A percentile compares a stretch with the other conserved stretches of the same genome.
phyloP scores from a whole-genome alignment of 2,329 filamentous ascomycete genomes.

The Scleromitrula shiraiana region DNA sequence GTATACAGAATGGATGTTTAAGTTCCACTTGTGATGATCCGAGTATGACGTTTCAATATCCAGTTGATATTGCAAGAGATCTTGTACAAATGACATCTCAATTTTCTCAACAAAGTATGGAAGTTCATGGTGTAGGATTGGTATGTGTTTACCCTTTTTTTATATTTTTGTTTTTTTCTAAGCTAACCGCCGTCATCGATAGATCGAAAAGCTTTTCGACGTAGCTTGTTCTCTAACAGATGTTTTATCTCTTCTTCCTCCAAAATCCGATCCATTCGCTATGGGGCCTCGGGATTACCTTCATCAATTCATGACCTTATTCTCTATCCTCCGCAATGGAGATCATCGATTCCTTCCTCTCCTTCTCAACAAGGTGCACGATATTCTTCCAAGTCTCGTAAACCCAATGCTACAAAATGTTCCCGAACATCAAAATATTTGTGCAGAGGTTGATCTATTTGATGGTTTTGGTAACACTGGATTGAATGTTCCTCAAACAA shows the following conservation, averaged over 20 bases:
- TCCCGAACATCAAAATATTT: conserved; percentile 41
- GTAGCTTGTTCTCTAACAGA: conserved; percentile 67
- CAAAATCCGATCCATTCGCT: conserved; percentile 53
- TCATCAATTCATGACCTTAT: conserved; percentile 57
- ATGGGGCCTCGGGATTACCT: conserved; percentile 67
- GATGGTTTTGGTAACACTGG: conserved; percentile 57
- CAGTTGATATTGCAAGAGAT: conserved; percentile 54
- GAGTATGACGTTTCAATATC: conserved; percentile 54
- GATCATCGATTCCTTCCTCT: conserved; percentile 71
- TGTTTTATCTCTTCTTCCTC: conserved; percentile 58
- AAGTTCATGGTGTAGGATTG: conserved; percentile 65
- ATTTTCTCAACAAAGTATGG: conserved; percentile 65
- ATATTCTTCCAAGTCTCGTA: conserved; percentile 56
- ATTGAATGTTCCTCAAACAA: conserved; percentile 38
- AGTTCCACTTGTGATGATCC: conserved; percentile 42
- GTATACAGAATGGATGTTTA: conserved; percentile 45
- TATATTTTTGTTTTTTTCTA: conserved; percentile 9
- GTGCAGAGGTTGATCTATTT: conserved; percentile 48
- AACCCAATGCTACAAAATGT: conserved; percentile 53
- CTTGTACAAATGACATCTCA: conserved; percentile 58
- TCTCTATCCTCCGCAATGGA: conserved; percentile 65
- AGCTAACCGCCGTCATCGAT: no score
- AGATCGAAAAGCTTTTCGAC: conserved; percentile 74
- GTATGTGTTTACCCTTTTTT: conserved; percentile 38
- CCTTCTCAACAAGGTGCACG: conserved; percentile 66